Evolutionary conservation across 805 yeast species (phyloP).

Genomic region (Pichia membranifaciens): DNA sequence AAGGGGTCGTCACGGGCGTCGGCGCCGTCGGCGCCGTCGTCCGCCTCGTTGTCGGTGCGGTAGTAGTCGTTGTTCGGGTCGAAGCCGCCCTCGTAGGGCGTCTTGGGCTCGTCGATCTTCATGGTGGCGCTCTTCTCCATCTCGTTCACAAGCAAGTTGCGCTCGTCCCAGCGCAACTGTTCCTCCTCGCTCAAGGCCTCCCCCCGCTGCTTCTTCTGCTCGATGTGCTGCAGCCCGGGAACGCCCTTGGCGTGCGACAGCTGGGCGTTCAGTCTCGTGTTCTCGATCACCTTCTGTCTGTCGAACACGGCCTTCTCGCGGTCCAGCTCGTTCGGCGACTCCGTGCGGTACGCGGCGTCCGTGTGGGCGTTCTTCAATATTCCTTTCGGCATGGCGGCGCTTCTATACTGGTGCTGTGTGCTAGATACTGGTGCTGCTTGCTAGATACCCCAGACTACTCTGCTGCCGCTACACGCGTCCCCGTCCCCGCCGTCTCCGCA

Average conservation of each 20-base stretch:
- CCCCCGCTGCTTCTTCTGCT: not conserved
- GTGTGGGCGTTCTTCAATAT: constrained; percentile 29
- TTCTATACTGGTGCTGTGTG: no score
- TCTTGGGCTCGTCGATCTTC: constrained; percentile 92
- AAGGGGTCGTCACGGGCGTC: constrained; percentile 15
- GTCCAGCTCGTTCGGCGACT: constrained; percentile 16
- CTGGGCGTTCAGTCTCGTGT: constrained; percentile 68
- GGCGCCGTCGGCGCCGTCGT: constrained; percentile 24
- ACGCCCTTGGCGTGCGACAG: constrained; percentile 29
- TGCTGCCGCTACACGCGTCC: not conserved
- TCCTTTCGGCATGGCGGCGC: constrained; percentile 23
- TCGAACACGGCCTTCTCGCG: constrained; percentile 23
- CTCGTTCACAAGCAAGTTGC: constrained; percentile 67
- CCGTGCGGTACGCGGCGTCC: constrained; percentile 21
- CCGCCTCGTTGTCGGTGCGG: constrained; percentile 59
- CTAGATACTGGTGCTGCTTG: no score
- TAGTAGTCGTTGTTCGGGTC: constrained; percentile 79
- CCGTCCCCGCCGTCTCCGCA: not conserved
- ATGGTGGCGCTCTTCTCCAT: constrained; percentile 66
- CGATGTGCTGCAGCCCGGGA: constrained; percentile 23
- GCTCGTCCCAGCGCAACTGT: constrained; percentile 79
- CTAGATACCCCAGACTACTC: no score
- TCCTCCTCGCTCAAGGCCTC: constrained; percentile 22
- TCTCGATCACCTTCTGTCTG: constrained; percentile 69
- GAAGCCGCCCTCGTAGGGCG: constrained; percentile 89